Conservation (phyloP, 257 asterid genomes). For the Fraxinus excelsior region DNA sequence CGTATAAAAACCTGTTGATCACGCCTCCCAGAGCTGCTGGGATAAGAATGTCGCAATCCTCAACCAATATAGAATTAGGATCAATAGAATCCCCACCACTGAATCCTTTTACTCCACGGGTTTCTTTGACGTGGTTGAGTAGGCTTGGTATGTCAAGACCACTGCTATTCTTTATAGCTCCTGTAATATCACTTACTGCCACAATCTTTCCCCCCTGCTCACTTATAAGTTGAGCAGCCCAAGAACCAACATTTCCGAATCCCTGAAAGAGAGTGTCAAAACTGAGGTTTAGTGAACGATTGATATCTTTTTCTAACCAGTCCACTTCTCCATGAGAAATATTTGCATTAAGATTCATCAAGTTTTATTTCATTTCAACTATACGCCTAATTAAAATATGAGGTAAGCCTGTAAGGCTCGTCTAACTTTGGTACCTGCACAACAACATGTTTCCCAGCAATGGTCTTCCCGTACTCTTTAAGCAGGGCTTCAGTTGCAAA, state of each 20-base stretch:
- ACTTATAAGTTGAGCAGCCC: slow-evolving; percentile 63
- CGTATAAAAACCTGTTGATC: slow-evolving; percentile 51
- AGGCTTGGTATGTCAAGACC: slow-evolving; percentile 67
- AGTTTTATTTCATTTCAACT: background rate
- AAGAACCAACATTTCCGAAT: slow-evolving; percentile 69
- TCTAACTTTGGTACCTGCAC: slow-evolving; percentile 41
- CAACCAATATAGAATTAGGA: slow-evolving; percentile 52
- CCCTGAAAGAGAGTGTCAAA: slow-evolving; percentile 38
- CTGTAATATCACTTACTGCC: slow-evolving; percentile 65
- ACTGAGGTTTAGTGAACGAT: background rate
- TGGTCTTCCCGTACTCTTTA: slow-evolving; percentile 54
- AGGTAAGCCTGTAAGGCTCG: background rate
- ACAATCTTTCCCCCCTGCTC: slow-evolving; percentile 59
- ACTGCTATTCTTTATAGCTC: slow-evolving; percentile 58
- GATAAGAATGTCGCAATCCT: slow-evolving; percentile 84
- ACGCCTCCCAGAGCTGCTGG: slow-evolving; percentile 97
- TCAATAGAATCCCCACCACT: slow-evolving; percentile 58
- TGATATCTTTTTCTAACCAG: background rate
- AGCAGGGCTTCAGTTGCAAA: slow-evolving; percentile 63
- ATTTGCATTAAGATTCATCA: background rate
- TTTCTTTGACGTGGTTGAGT: slow-evolving; percentile 51
- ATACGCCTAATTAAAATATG: background rate
- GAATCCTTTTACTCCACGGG: slow-evolving; percentile 71
- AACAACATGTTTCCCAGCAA: slow-evolving; percentile 54
- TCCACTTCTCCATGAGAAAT: background rate